Conservation (phyloP, 306 rosid genomes). For the Hippophae tibetana region DNA sequence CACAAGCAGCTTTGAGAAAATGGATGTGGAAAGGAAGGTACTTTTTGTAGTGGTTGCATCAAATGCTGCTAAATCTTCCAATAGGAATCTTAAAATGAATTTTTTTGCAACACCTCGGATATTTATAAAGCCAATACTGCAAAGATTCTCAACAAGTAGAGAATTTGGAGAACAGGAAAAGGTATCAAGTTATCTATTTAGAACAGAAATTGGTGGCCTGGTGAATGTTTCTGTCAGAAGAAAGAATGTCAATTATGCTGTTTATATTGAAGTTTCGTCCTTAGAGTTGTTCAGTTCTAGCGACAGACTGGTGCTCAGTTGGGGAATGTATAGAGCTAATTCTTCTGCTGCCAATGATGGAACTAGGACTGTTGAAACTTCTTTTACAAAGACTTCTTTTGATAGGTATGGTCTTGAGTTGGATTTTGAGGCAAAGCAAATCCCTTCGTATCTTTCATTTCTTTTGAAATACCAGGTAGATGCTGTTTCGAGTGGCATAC, state of each 20-base stretch:
- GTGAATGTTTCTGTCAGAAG: conserved; percentile 58
- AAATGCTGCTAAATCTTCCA: conserved; percentile 1
- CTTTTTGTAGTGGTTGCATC: conserved; percentile 19
- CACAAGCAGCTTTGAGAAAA: conserved; percentile 20
- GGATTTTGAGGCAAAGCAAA: conserved; percentile 52
- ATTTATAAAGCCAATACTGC: conserved; percentile 34
- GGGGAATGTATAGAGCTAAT: conserved; percentile 63
- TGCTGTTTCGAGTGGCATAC: conserved; percentile 25
- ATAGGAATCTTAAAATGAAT: conserved; percentile 20
- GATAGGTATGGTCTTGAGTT: conserved; percentile 41
- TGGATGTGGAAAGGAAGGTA: conserved; percentile 24
- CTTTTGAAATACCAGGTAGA: conserved; percentile 27
- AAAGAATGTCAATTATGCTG: conserved; percentile 34
- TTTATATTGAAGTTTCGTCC: conserved; percentile 48
- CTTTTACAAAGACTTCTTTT: conserved; percentile 23
- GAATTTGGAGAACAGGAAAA: conserved; percentile 23
- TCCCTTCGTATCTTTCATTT: conserved; percentile 76
- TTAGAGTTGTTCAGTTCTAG: conserved; percentile 21
- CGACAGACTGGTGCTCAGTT: conserved; percentile 36
- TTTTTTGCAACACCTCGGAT: conserved; percentile 33
- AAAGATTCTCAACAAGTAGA: conserved; percentile 16
- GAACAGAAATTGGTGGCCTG: conserved; percentile 62
- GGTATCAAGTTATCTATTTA: conserved; percentile 48
- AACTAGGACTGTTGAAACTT: conserved; percentile 26
- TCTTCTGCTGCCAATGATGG: conserved; percentile 27